Conservation (phyloP, 495 filamentous ascomycete species). For the Penicillium argentinense region DNA sequence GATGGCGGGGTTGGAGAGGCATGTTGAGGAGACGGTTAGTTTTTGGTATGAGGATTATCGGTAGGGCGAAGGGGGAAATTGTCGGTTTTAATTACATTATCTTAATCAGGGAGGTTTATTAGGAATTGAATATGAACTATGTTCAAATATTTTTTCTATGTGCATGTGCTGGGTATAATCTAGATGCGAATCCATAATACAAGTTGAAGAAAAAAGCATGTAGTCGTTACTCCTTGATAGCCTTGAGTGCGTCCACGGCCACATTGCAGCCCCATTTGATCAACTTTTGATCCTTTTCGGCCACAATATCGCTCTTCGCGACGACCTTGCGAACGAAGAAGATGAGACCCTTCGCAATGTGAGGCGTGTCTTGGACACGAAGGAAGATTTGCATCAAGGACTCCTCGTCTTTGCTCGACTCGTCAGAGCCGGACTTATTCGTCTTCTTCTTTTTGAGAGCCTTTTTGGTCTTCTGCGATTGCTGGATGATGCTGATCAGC, state of each 20-base stretch:
- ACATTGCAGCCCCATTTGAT: slow-evolving; percentile 72
- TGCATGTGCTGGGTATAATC: slow-evolving; percentile 26
- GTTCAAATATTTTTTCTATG: slow-evolving; percentile 9
- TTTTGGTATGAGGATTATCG: slow-evolving; percentile 3
- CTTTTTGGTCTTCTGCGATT: slow-evolving; percentile 49
- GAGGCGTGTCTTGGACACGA: slow-evolving; percentile 56
- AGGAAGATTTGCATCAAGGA: slow-evolving; percentile 64
- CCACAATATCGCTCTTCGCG: slow-evolving; percentile 69
- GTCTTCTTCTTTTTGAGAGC: slow-evolving; percentile 25
- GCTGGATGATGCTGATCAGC: slow-evolving; percentile 70
- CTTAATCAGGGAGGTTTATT: background rate
- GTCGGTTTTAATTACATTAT: no score
- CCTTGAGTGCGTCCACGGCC: slow-evolving; percentile 58
- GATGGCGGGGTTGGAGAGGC: background rate
- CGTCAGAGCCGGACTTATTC: slow-evolving; percentile 21
- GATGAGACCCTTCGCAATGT: slow-evolving; percentile 68
- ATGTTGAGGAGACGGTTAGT: background rate
- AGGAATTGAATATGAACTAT: slow-evolving; percentile 2
- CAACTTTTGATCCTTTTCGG: slow-evolving; percentile 54
- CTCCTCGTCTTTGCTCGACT: slow-evolving; percentile 46
- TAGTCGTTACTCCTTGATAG: slow-evolving; percentile 36
- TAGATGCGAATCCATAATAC: slow-evolving; percentile 13
- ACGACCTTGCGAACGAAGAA: slow-evolving; percentile 80
- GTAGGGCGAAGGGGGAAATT: no score
- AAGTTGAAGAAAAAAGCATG: slow-evolving; percentile 5